These are phyloP conservation scores for Eucalyptus sp. DNA, from an alignment of 345 rosid species.

Conservation along the genomic window DNA sequence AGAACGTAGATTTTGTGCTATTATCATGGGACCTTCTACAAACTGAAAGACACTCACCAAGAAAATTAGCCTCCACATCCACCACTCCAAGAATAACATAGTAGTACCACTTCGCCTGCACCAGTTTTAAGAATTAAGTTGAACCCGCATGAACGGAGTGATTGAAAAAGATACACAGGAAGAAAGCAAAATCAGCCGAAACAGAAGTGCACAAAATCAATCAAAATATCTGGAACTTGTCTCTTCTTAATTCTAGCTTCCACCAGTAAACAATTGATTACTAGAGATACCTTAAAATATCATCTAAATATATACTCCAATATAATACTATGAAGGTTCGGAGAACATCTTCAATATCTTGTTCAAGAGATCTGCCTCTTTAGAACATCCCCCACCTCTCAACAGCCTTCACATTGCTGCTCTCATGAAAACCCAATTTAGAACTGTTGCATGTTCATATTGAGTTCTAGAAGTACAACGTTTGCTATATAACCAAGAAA, in stretches of 20 bases:
- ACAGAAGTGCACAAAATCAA: not conserved
- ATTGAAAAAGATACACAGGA: not conserved
- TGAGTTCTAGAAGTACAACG: not conserved
- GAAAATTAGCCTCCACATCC: conserved; percentile 87
- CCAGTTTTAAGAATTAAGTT: conserved; percentile 1
- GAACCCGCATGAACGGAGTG: not conserved
- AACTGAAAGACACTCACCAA: conserved; percentile 39
- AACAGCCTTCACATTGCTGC: not conserved
- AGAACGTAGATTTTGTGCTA: not conserved
- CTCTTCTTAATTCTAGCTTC: not conserved
- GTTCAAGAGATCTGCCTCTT: not conserved
- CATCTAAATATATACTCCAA: not conserved
- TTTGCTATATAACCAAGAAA: not conserved
- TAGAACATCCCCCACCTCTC: not conserved
- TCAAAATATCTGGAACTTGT: not conserved
- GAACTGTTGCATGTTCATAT: not conserved
- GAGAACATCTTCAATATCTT: not conserved
- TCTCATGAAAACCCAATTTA: not conserved
- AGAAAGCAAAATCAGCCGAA: not conserved
- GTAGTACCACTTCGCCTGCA: conserved; percentile 87
- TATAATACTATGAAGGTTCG: not conserved
- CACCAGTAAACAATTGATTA: not conserved
- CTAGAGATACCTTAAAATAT: not conserved
- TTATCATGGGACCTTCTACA: not conserved
- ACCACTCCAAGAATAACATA: conserved; percentile 61